Evolutionary conservation across 1,284 basidiomycete species (phyloP), one percentile per base, ranked within the genome.

Genomic region (Apiotrichum gamsii): DNA sequence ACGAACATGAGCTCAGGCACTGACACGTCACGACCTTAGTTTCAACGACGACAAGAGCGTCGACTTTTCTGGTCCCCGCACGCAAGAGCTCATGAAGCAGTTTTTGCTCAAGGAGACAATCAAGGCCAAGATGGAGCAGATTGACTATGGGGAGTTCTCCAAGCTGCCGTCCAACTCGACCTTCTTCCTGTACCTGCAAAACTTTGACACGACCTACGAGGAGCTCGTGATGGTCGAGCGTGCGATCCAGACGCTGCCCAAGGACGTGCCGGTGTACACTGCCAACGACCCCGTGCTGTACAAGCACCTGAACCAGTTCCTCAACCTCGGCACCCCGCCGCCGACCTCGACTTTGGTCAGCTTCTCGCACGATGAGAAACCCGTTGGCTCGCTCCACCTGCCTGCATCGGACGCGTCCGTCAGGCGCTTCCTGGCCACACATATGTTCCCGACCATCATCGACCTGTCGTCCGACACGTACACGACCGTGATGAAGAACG

Each of bases 381-480:
- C 69, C 0, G 56, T 64, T 13, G 61, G 59, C 9, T 55, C 65
- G 0, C 54, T 75, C 20, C 29, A 62, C 2, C 67, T 75, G 45
- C 58, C 60, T 9, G 37, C 60, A 14, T 52, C 52, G 16, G 29
- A 59, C 16, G 43, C 61, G 21, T 35, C 61, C 61, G 40, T 71
- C 45, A 13, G 54, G 4, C 48, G 64, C 0, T 90, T 85, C 81
- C 72, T 90, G 18, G 61, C 80, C 8, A 64, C 72, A 1, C 79
- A 91, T 65, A 81, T 83, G 31, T 78, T 87, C 21, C 87, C 88
- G 0, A 80, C 80, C 1, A 71, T 80, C 3, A 62, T 81, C 15
- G 83, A 90, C 63, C 79, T 95, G 28, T 81, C 79, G 10, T 78
- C 81, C 30, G 81, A 82, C 44, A 82, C 82, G 5, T 90, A 90